Conservation (phyloP, 2,329 filamentous ascomycete genomes). For the Cercospora citrullina region DNA sequence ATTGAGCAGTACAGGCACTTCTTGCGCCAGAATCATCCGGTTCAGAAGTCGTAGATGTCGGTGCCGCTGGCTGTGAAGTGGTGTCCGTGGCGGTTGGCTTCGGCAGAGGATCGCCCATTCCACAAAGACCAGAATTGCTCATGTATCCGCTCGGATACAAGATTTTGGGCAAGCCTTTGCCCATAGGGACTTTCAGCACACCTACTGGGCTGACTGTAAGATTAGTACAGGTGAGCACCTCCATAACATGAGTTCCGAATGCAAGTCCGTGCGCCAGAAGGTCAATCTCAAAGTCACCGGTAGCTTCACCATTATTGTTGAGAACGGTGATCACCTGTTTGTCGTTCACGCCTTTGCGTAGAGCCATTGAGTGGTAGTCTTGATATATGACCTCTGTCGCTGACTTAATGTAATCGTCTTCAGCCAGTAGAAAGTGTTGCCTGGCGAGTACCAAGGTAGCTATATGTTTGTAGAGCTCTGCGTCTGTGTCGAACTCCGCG, state of each 20-base stretch:
- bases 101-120: conserved; percentile 9
- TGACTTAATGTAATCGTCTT: conserved; percentile 45
- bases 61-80: not conserved
- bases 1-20: not conserved
- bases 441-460: conserved; percentile 47
- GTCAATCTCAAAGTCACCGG: conserved; percentile 39
- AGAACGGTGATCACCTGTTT: conserved; percentile 48
- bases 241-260: conserved; percentile 34
- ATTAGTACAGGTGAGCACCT: conserved; percentile 39
- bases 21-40: not conserved
- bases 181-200: conserved; percentile 38
- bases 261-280: conserved; percentile 38
- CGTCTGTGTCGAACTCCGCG: conserved; percentile 42
- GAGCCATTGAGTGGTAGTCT: conserved; percentile 47
- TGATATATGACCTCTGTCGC: conserved; percentile 48
- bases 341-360: conserved; percentile 46
- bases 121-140: conserved; percentile 32
- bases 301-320: conserved; percentile 43
- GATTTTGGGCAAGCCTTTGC: conserved; percentile 39
- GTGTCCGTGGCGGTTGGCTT: not conserved
- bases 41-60: not conserved
- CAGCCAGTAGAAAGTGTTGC: conserved; percentile 43
- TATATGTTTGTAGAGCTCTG: conserved; percentile 45
- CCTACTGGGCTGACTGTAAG: conserved; percentile 33
- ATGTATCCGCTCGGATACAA: conserved; percentile 35